Evolutionary conservation across 2,329 filamentous ascomycete genomes (phyloP).

Genomic region (Westerdykella ornata): DNA sequence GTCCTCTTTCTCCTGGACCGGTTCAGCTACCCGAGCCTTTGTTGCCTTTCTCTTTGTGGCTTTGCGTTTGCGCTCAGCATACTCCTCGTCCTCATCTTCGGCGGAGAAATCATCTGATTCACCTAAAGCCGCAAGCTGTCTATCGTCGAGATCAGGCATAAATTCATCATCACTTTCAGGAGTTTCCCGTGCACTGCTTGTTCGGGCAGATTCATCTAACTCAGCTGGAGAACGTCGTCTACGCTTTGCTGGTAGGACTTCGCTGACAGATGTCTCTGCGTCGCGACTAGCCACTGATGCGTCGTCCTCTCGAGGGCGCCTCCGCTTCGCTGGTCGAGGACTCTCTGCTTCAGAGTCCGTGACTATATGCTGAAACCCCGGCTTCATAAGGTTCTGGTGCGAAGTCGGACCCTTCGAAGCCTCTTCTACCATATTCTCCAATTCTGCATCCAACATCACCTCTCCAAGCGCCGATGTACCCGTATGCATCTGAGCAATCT

Average conservation of each 20-base stretch:
- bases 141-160: constrained; percentile 38
- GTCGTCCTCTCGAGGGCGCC: constrained; percentile 24
- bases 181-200: constrained; percentile 13
- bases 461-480: constrained; percentile 66
- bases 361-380: constrained; percentile 39
- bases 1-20: constrained; percentile 43
- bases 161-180: constrained; percentile 39
- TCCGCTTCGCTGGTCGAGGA: constrained; percentile 38
- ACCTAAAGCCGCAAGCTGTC: constrained; percentile 33
- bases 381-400: constrained; percentile 45
- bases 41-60: constrained; percentile 17
- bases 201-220: background rate
- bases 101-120: constrained; percentile 34
- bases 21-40: constrained; percentile 14
- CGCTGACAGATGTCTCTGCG: background rate
- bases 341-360: constrained; percentile 29
- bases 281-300: constrained; percentile 6
- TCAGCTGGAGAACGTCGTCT: constrained; percentile 6
- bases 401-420: constrained; percentile 36
- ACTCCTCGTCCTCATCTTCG: constrained; percentile 37
- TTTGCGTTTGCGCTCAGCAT: constrained; percentile 38
- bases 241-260: background rate
- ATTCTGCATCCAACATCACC: constrained; percentile 74
- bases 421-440: constrained; percentile 53
- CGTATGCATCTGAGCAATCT: constrained; percentile 59